These are phyloP conservation scores for Eutypa lata DNA, from an alignment of 2,329 filamentous ascomycete species.

Conservation along the genomic window DNA sequence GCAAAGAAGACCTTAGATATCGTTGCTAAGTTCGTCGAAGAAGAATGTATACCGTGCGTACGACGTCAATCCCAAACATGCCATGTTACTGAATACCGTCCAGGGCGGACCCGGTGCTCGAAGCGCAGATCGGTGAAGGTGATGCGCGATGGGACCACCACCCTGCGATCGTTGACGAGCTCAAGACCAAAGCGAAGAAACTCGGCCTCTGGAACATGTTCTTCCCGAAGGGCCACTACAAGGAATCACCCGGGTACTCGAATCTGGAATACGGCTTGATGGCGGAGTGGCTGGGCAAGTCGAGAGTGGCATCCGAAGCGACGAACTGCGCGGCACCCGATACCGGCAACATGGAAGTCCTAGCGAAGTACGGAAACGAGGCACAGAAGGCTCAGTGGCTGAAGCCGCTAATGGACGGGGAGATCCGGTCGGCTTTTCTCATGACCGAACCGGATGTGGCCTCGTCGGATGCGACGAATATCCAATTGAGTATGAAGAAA, in stretches of 20 bases:
- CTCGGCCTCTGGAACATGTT: slow-evolving; percentile 99
- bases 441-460: slow-evolving; percentile 93
- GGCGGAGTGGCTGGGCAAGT: slow-evolving; percentile 93
- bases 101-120: slow-evolving; percentile 74
- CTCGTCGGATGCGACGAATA: slow-evolving; percentile 90
- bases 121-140: slow-evolving; percentile 75
- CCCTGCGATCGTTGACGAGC: slow-evolving; percentile 78
- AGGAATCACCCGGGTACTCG: slow-evolving; percentile 87
- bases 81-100: slow-evolving; percentile 14
- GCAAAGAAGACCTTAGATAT: slow-evolving; percentile 82
- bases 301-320: slow-evolving; percentile 76
- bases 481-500: slow-evolving; percentile 74
- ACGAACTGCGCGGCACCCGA: slow-evolving; percentile 89
- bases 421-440: slow-evolving; percentile 85
- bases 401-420: slow-evolving; percentile 73
- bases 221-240: slow-evolving; percentile 90
- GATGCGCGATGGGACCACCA: slow-evolving; percentile 75
- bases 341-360: slow-evolving; percentile 93
- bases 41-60: slow-evolving; percentile 80
- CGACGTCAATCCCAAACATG: slow-evolving; percentile 3
- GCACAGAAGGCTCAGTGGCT: slow-evolving; percentile 84
- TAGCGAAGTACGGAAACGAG: slow-evolving; percentile 87
- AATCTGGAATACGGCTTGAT: slow-evolving; percentile 98
- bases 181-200: slow-evolving; percentile 79
- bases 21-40: slow-evolving; percentile 94